A percentile compares a stretch with the other conserved stretches of the same genome.
Evolutionary conservation across 2,329 filamentous ascomycete species (phyloP).

Genomic region (Colletotrichum nymphaeae): DNA sequence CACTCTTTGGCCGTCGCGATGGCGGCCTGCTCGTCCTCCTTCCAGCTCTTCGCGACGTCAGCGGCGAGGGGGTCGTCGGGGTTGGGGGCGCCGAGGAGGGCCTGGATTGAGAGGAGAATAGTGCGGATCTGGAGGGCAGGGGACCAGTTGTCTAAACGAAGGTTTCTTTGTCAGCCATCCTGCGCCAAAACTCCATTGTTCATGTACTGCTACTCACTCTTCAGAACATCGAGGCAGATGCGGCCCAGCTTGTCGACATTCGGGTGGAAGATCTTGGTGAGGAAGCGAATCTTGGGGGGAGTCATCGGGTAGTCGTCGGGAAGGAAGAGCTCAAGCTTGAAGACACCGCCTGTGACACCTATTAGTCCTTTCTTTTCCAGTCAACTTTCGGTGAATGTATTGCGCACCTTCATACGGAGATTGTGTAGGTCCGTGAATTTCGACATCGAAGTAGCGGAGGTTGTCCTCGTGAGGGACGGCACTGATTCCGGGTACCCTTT

Average conservation of each 20-base stretch:
- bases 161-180: slow-evolving; percentile 13
- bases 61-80: slow-evolving; percentile 98
- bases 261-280: slow-evolving; percentile 99
- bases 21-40: slow-evolving; percentile 92
- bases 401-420: slow-evolving; percentile 91
- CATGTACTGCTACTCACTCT: slow-evolving; percentile 72
- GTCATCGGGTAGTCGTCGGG: slow-evolving; percentile 99
- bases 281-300: slow-evolving; percentile 96
- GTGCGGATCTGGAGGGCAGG: slow-evolving; percentile 97
- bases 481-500: slow-evolving; percentile 93
- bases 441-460: slow-evolving; percentile 97
- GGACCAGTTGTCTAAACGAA: slow-evolving; percentile 89
- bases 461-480: slow-evolving; percentile 97
- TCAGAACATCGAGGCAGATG: slow-evolving; percentile 96
- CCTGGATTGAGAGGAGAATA: slow-evolving; percentile 98
- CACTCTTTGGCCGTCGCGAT: slow-evolving; percentile 94
- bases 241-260: slow-evolving; percentile 98
- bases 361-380: background rate
- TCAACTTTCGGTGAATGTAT: background rate
- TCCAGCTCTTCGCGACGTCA: slow-evolving; percentile 98
- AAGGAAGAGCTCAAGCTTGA: slow-evolving; percentile 96
- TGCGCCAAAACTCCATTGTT: background rate
- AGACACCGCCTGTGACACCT: slow-evolving; percentile 73
- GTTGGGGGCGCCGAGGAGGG: slow-evolving; percentile 93
- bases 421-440: slow-evolving; percentile 90